These are phyloP conservation scores for Fallopia convolvulus DNA, from an alignment of 148 eudicot species.

Conservation along the genomic window DNA sequence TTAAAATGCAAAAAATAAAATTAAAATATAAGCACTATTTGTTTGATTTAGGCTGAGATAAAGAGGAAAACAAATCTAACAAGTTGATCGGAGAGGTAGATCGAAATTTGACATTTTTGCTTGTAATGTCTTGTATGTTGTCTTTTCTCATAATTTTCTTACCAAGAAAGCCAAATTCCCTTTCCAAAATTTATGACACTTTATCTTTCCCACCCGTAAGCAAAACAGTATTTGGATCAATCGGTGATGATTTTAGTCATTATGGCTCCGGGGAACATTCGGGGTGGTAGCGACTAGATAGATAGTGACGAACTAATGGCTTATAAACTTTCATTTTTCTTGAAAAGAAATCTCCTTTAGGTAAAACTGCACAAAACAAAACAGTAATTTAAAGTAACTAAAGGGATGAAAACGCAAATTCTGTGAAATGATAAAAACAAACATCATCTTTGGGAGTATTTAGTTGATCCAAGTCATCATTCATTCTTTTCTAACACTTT, in stretches of 20 bases:
- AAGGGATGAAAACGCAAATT: neutral
- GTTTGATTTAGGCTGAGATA: neutral
- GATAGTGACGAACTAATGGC: neutral
- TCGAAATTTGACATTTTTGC: neutral
- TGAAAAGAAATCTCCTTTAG: neutral
- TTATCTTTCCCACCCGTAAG: neutral
- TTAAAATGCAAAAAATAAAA: neutral
- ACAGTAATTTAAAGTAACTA: neutral
- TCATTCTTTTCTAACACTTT: no score
- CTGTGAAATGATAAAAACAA: neutral
- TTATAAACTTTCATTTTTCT: neutral
- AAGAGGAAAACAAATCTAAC: neutral
- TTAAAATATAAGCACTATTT: neutral
- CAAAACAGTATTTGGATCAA: neutral
- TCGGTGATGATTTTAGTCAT: neutral
- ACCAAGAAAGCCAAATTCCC: neutral
- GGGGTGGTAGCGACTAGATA: neutral
- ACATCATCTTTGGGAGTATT: no score
- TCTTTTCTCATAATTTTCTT: neutral
- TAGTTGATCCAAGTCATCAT: no score
- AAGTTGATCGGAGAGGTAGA: neutral
- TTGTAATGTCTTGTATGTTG: neutral
- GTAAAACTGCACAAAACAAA: neutral
- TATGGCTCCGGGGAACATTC: neutral
- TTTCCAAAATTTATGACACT: neutral